phyloP scores from a whole-genome alignment of 2,329 filamentous ascomycete genomes.

The Trichoderma oligosporum region DNA sequence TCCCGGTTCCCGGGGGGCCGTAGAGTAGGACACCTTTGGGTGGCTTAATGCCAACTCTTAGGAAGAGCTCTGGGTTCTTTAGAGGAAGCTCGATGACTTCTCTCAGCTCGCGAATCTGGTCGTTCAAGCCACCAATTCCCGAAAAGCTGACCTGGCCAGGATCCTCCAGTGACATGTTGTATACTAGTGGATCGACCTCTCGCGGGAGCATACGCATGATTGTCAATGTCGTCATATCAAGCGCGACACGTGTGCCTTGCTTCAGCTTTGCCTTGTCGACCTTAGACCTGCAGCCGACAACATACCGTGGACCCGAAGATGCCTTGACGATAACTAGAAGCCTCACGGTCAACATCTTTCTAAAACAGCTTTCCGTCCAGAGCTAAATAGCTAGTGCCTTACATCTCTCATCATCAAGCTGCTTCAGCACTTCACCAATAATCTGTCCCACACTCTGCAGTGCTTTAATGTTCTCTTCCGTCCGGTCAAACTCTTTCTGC shows the following conservation, averaged over 20 bases:
- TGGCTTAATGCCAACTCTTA: slow-evolving; percentile 96
- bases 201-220: slow-evolving; percentile 99
- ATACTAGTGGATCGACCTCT: slow-evolving; percentile 96
- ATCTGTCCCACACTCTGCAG: slow-evolving; percentile 98
- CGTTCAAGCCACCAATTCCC: slow-evolving; percentile 94
- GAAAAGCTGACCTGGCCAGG: slow-evolving; percentile 97
- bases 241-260: slow-evolving; percentile 93
- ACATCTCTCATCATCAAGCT: slow-evolving; percentile 98
- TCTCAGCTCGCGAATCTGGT: slow-evolving; percentile 94
- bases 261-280: slow-evolving; percentile 97
- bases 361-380: background rate
- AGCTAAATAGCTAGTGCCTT: slow-evolving; percentile 26
- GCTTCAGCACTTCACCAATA: slow-evolving; percentile 97
- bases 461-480: slow-evolving; percentile 99
- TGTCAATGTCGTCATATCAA: slow-evolving; percentile 98
- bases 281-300: slow-evolving; percentile 96
- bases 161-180: slow-evolving; percentile 99
- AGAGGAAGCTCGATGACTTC: slow-evolving; percentile 97
- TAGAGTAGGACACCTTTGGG: slow-evolving; percentile 97
- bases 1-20: slow-evolving; percentile 93
- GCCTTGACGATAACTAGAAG: slow-evolving; percentile 91
- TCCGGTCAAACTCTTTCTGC: slow-evolving; percentile 92
- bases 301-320: slow-evolving; percentile 93
- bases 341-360: slow-evolving; percentile 15
- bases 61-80: slow-evolving; percentile 97